Conservation (phyloP, 768 basidiomycete species). For the Russula griseocarnosa region DNA sequence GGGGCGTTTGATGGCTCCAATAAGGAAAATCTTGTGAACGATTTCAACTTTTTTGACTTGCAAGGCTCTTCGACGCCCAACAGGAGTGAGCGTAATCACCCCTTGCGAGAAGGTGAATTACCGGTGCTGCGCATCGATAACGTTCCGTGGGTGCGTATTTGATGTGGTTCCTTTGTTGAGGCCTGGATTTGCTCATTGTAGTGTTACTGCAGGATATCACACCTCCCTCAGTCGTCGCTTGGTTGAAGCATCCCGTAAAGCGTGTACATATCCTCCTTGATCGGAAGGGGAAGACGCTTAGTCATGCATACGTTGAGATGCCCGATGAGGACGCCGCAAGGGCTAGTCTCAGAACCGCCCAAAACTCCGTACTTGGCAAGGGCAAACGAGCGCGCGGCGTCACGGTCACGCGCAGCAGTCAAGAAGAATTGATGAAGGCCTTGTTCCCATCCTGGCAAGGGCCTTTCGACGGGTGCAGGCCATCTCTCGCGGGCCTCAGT, state of each 20-base stretch:
- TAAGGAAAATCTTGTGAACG: constrained; percentile 31
- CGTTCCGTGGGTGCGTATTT: constrained; percentile 71
- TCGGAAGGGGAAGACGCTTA: constrained; percentile 75
- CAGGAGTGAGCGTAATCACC: constrained; percentile 28
- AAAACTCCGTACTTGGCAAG: constrained; percentile 65
- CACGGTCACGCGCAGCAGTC: constrained; percentile 73
- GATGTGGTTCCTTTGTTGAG: background rate
- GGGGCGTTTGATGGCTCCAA: constrained; percentile 29
- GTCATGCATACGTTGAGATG: constrained; percentile 81
- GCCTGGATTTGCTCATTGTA: constrained; percentile 8
- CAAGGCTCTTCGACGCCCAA: constrained; percentile 35
- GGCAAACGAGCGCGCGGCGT: constrained; percentile 80
- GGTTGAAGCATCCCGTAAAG: constrained; percentile 67
- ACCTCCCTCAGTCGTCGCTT: constrained; percentile 61
- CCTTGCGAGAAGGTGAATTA: constrained; percentile 36
- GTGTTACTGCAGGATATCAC: constrained; percentile 65
- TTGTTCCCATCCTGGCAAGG: constrained; percentile 82
- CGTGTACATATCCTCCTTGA: constrained; percentile 79
- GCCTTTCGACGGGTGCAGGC: constrained; percentile 61
- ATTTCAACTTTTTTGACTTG: constrained; percentile 32
- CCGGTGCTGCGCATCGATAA: constrained; percentile 81
- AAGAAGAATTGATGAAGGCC: constrained; percentile 78
- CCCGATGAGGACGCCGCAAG: constrained; percentile 57
- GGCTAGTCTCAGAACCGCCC: constrained; percentile 56
- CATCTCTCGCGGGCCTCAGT: constrained; percentile 62